Evolutionary conservation across 441 rosid species (phyloP), one percentile per base, ranked within the genome.

Genomic region (Populus tomentosa): DNA sequence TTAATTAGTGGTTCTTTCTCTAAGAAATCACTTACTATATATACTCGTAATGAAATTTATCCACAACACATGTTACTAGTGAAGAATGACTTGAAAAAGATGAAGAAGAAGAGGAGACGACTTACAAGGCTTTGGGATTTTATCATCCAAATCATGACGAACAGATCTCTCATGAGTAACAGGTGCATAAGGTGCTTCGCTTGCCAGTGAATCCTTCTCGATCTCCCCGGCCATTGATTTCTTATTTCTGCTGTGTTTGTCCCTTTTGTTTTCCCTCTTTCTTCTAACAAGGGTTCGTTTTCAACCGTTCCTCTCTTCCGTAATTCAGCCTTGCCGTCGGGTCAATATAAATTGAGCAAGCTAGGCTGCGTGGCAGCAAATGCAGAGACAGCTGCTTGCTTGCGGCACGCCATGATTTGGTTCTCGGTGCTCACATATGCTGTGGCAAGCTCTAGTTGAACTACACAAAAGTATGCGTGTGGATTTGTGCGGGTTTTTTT

Each of bases 121-220:
- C 87, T 72, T 84, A 88, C 95, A 92, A 56, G 97, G 93, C 76
- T 94, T 92, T 4, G 91, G 93, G 8, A 92, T 77, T 40, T 82
- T 86, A 42, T 83, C 84, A 36, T 91, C 98, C 84, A 95, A 84
- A 80, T 90, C 91, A 79, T 61, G 72, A 2, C 89, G 80, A 70
- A 90, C 90, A 66, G 80, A 85, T 38, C 93, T 86, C 36, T 86
- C 88, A 66, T 32, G 86, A 72, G 98, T 93, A 23, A 90, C 83
- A 18, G 98, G 91, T 6, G 94, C 97, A 67, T 61, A 80, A 3
- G 89, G 90, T 66, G 98, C 95, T 75, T 86, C 89, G 6, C 89
- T 88, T 21, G 88, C 88, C 83, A 90, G 26, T 35, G 95, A 82
- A 68, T 90, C 93, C 56, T 80, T 85, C 69, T 87, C 86, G 68